These are phyloP conservation scores for Nakazawaea ernobii DNA, from an alignment of 805 yeast species.

Conservation along the genomic window DNA sequence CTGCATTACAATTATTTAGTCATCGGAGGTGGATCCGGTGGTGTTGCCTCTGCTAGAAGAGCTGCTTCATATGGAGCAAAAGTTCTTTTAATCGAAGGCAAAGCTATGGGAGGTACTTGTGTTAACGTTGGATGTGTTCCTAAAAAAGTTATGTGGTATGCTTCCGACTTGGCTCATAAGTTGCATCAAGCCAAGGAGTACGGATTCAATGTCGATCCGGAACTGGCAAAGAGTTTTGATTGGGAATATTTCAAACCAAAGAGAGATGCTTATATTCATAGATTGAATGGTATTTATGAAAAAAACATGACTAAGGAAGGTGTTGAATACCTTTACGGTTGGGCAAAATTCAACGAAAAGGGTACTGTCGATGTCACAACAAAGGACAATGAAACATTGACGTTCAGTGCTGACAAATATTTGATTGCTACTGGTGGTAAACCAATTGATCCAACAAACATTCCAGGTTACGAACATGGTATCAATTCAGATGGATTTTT, in stretches of 20 bases:
- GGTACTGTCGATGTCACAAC: constrained; percentile 77
- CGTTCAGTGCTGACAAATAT: constrained; percentile 74
- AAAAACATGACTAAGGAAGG: constrained; percentile 82
- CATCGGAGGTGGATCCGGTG: constrained; percentile 99
- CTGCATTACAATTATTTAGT: constrained; percentile 84
- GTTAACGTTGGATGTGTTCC: constrained; percentile 99
- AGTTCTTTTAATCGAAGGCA: constrained; percentile 74
- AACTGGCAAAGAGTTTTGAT: constrained; percentile 58
- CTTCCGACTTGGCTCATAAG: constrained; percentile 80
- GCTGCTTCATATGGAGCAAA: constrained; percentile 94
- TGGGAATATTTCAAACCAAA: constrained; percentile 80
- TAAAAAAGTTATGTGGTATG: constrained; percentile 98
- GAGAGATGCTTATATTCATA: constrained; percentile 84
- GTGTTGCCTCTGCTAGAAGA: constrained; percentile 96
- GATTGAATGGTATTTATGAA: constrained; percentile 91
- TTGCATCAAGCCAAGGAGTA: constrained; percentile 73
- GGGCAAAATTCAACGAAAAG: constrained; percentile 67
- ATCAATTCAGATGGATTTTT: constrained; percentile 90
- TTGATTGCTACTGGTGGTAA: constrained; percentile 93
- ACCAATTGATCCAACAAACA: constrained; percentile 61
- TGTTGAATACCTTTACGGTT: constrained; percentile 82
- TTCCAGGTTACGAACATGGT: constrained; percentile 81
- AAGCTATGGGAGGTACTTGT: constrained; percentile 93
- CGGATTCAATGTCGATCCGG: constrained; percentile 61
- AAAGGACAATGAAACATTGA: constrained; percentile 48